phyloP scores from a whole-genome alignment of 2,329 filamentous ascomycete species.

The Alternaria sp. region DNA sequence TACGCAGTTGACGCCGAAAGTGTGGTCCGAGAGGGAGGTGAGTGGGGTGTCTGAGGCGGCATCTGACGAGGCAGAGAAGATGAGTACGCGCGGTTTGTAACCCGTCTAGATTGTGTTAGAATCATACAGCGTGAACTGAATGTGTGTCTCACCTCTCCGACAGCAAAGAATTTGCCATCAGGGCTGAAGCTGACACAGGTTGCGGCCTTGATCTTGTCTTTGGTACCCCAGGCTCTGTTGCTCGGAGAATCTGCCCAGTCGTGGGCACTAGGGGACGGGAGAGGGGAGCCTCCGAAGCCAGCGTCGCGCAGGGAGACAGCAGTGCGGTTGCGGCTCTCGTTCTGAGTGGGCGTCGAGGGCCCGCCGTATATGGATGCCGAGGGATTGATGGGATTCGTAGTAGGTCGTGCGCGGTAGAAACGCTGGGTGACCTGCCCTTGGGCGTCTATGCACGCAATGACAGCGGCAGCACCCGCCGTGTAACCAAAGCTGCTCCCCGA shows the following conservation, averaged over 20 bases:
- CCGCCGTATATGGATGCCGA: conserved; percentile 62
- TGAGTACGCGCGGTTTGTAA: conserved; percentile 87
- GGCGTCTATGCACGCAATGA: conserved; percentile 81
- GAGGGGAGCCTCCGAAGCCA: conserved; percentile 53
- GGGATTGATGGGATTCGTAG: conserved; percentile 71
- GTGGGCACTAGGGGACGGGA: conserved; percentile 56
- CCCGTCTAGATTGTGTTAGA: conserved; percentile 69
- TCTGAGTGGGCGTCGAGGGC: conserved; percentile 63
- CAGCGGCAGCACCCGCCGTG: conserved; percentile 91
- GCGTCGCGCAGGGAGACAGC: conserved; percentile 63
- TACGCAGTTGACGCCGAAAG: conserved; percentile 85
- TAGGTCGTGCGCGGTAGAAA: conserved; percentile 88
- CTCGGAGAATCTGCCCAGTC: conserved; percentile 67
- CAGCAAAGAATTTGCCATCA: conserved; percentile 86
- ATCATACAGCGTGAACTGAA: not conserved
- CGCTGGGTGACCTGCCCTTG: conserved; percentile 74
- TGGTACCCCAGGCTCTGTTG: conserved; percentile 83
- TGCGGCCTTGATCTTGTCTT: conserved; percentile 92
- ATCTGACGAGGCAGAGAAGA: conserved; percentile 83
- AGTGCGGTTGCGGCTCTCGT: conserved; percentile 66
- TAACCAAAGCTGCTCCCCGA: conserved; percentile 80
- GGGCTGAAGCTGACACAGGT: conserved; percentile 89
- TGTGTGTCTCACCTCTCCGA: conserved; percentile 74
- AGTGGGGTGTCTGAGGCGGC: conserved; percentile 81
- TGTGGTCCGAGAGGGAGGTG: conserved; percentile 87